Evolutionary conservation across 345 rosid species (phyloP).

Genomic region (Lumnitzera racemosa): DNA sequence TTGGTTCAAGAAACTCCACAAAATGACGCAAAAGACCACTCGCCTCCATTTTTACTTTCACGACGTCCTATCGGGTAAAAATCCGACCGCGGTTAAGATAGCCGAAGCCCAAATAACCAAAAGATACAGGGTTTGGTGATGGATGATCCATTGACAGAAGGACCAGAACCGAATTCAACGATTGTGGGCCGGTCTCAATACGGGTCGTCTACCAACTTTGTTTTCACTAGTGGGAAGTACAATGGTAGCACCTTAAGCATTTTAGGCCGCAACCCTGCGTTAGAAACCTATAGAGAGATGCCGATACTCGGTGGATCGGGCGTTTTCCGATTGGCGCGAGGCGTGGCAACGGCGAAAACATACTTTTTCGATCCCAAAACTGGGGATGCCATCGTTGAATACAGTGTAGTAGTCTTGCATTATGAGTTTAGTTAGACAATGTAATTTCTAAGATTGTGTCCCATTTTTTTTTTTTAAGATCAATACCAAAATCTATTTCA

Average conservation of each 20-base stretch:
- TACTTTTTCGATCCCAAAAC: conserved; percentile 6
- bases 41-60: conserved; percentile 20
- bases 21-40: conserved; percentile 5
- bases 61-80: conserved; percentile 12
- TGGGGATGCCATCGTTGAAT: conserved; percentile 20
- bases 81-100: conserved; percentile 13
- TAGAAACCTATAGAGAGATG: conserved; percentile 16
- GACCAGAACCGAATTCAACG: conserved; percentile 8
- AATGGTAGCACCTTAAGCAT: conserved; percentile 26
- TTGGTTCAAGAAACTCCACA: conserved; percentile 3
- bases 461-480: too few relatives aligned
- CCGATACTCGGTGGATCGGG: conserved; percentile 28
- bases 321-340: conserved; percentile 20
- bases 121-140: conserved; percentile 12
- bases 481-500: too few relatives aligned
- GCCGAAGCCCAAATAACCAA: conserved; percentile 8
- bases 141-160: conserved; percentile 11
- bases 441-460: too few relatives aligned
- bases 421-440: neutral
- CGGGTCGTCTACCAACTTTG: conserved; percentile 5
- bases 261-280: conserved; percentile 13
- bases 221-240: conserved; percentile 7
- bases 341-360: conserved; percentile 12
- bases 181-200: conserved; percentile 12
- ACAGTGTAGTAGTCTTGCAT: conserved; percentile 13